Evolutionary conservation across 768 basidiomycete genomes (phyloP).

Genomic region (Leccinum longicurvipes): DNA sequence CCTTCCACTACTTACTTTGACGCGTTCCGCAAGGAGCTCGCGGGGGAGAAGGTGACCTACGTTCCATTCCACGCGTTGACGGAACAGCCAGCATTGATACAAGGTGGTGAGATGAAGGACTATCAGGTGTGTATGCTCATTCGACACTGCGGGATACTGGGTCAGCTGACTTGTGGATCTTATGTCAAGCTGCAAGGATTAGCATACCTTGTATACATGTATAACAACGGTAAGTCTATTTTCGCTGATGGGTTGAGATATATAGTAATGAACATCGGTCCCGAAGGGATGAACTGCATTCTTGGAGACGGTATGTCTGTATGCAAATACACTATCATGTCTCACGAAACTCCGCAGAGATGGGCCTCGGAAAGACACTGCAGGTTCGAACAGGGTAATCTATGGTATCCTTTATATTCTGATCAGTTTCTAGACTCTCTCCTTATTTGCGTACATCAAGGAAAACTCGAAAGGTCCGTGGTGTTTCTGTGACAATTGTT

Average conservation of each 20-base stretch:
- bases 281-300: slow-evolving; percentile 62
- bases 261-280: neutral
- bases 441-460: slow-evolving; percentile 65
- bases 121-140: slow-evolving; percentile 53
- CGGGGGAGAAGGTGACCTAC: slow-evolving; percentile 26
- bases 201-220: slow-evolving; percentile 63
- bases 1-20: slow-evolving; percentile 41
- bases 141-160: neutral
- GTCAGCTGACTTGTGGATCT: neutral
- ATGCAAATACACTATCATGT: neutral
- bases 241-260: neutral
- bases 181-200: slow-evolving; percentile 51
- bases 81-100: slow-evolving; percentile 49
- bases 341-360: slow-evolving; percentile 32
- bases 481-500: neutral
- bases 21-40: slow-evolving; percentile 30
- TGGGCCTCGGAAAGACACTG: slow-evolving; percentile 65
- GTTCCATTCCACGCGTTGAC: slow-evolving; percentile 38
- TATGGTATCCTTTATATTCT: neutral
- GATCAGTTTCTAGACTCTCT: slow-evolving; percentile 41
- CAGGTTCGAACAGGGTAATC: slow-evolving; percentile 36
- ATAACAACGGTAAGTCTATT: slow-evolving; percentile 52
- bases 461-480: slow-evolving; percentile 45
- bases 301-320: slow-evolving; percentile 58
- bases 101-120: slow-evolving; percentile 62